These are phyloP conservation scores for Coffea canephora DNA, from an alignment of 257 asterid genomes.

Conservation along the genomic window DNA sequence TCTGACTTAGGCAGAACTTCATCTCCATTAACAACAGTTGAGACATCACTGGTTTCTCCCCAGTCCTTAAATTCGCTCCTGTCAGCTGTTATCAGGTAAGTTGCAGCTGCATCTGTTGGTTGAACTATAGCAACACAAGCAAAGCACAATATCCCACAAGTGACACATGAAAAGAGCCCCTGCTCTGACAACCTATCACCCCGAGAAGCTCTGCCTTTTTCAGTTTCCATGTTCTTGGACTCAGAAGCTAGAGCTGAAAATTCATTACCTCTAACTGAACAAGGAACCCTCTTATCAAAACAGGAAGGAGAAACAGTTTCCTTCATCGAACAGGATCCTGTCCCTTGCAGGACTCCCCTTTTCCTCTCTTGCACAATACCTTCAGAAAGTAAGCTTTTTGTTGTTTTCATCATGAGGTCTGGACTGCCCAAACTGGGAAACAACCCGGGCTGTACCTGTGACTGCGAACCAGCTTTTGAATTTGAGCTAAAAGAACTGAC, in stretches of 20 bases:
- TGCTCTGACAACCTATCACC: constrained; percentile 50
- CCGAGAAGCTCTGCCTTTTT: constrained; percentile 42
- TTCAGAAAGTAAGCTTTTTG: constrained; percentile 33
- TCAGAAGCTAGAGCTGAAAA: constrained; percentile 29
- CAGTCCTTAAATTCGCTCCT: constrained; percentile 46
- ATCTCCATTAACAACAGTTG: constrained; percentile 28
- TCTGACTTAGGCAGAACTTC: constrained; percentile 31
- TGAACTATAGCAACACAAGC: constrained; percentile 83
- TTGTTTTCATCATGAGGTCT: constrained; percentile 43
- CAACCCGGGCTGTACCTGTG: constrained; percentile 39
- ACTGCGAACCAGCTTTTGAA: constrained; percentile 41
- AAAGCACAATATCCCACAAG: constrained; percentile 97
- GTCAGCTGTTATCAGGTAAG: constrained; percentile 71
- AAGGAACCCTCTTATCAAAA: constrained; percentile 31
- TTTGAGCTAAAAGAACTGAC: constrained; percentile 33
- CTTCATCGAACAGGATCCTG: constrained; percentile 28
- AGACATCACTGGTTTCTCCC: constrained; percentile 38
- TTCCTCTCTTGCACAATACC: constrained; percentile 31
- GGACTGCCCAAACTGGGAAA: constrained; percentile 58
- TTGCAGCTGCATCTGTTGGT: constrained; percentile 73
- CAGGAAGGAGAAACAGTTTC: constrained; percentile 35
- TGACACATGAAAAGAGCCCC: constrained; percentile 89
- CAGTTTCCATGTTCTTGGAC: constrained; percentile 31
- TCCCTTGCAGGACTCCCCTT: constrained; percentile 37
- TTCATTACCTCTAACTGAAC: constrained; percentile 23